These are phyloP conservation scores for Calocybe gangraenosa DNA, from an alignment of 768 basidiomycete genomes.

Conservation along the genomic window DNA sequence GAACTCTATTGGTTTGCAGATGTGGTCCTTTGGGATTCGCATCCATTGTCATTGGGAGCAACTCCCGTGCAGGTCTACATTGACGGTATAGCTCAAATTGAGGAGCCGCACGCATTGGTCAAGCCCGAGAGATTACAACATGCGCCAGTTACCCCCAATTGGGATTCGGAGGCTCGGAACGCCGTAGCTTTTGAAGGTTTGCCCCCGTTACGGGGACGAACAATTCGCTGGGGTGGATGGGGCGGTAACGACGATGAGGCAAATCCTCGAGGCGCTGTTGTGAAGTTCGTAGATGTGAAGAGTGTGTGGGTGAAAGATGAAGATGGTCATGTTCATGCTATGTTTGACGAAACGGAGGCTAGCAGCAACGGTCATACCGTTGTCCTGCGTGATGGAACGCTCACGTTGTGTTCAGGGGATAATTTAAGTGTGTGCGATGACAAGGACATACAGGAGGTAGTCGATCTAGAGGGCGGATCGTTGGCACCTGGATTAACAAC, in stretches of 20 bases:
- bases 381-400: constrained; percentile 48
- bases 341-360: constrained; percentile 19
- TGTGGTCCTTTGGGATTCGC: constrained; percentile 64
- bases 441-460: constrained; percentile 13
- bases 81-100: constrained; percentile 72
- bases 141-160: constrained; percentile 52
- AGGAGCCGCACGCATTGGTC: constrained; percentile 24
- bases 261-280: constrained; percentile 13
- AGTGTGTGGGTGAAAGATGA: constrained; percentile 27
- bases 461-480: constrained; percentile 65
- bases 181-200: constrained; percentile 63
- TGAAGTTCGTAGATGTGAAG: constrained; percentile 54
- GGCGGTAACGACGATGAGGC: no score
- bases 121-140: constrained; percentile 51
- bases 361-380: constrained; percentile 25
- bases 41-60: constrained; percentile 74
- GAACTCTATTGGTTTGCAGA: constrained; percentile 24
- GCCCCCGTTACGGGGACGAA: constrained; percentile 52
- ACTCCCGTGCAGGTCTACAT: constrained; percentile 81
- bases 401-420: constrained; percentile 39
- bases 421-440: constrained; percentile 5
- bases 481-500: constrained; percentile 59
- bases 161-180: constrained; percentile 53
- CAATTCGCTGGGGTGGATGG: constrained; percentile 13
- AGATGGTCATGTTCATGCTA: constrained; percentile 15